Evolutionary conservation across 805 yeast genomes (phyloP).

Genomic region (Isabelozyma gotoi): DNA sequence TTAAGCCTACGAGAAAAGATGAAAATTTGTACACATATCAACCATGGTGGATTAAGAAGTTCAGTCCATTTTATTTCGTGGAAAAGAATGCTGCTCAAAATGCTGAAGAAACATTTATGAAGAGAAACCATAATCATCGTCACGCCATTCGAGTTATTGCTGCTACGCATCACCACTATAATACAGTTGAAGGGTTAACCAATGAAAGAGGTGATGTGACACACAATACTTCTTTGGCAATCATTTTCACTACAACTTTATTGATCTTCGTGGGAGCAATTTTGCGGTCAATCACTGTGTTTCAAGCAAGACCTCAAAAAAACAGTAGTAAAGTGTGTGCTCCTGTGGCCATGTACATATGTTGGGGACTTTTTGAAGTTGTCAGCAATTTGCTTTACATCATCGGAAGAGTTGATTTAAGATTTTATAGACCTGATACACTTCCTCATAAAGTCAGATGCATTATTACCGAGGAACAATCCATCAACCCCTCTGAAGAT

Average conservation of each 20-base stretch:
- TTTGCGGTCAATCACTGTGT: conserved; percentile 49
- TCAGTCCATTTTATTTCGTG: conserved; percentile 58
- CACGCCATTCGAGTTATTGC: conserved; percentile 56
- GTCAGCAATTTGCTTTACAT: conserved; percentile 54
- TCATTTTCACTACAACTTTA: conserved; percentile 46
- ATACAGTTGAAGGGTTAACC: conserved; percentile 17
- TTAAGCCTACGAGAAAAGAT: conserved; percentile 54
- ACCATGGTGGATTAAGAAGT: conserved; percentile 78
- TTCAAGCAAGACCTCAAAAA: conserved; percentile 19
- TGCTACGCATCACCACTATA: conserved; percentile 41
- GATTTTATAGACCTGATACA: conserved; percentile 74
- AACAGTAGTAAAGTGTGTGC: conserved; percentile 9
- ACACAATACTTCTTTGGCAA: conserved; percentile 52
- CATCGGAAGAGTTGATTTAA: conserved; percentile 62
- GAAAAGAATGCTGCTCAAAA: conserved; percentile 46
- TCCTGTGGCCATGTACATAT: conserved; percentile 61
- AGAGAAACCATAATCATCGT: conserved; percentile 42
- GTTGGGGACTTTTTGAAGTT: conserved; percentile 66
- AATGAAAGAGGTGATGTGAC: conserved; percentile 41
- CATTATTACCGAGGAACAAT: conserved; percentile 35
- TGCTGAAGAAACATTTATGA: conserved; percentile 46
- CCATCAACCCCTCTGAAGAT: conserved; percentile 23
- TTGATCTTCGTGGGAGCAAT: conserved; percentile 51
- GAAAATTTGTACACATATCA: conserved; percentile 58
- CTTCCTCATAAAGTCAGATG: conserved; percentile 32